phyloP scores from a whole-genome alignment of 441 rosid species.

The Erodium texanum region DNA sequence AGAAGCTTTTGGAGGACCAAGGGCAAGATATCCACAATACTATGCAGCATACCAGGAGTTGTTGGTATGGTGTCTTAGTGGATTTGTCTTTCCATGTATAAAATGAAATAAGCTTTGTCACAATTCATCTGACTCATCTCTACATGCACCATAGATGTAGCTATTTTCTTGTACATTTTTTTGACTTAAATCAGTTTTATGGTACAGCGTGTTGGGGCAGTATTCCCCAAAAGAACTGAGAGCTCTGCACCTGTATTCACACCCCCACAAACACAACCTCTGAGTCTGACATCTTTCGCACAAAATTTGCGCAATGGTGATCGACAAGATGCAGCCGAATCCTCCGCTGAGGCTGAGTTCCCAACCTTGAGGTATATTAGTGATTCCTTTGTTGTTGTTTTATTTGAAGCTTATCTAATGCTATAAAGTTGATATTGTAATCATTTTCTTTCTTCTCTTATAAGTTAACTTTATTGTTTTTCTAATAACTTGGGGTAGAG shows the following conservation, averaged over 20 bases:
- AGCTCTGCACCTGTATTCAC: conserved; percentile 87
- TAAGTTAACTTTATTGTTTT: neutral
- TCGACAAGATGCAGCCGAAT: conserved; percentile 45
- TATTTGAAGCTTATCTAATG: conserved; percentile 4
- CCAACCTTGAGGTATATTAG: conserved; percentile 68
- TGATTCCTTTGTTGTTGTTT: conserved; percentile 11
- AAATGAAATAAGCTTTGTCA: neutral
- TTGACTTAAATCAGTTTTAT: conserved; percentile 18
- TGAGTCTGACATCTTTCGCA: conserved; percentile 70
- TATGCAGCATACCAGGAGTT: conserved; percentile 92
- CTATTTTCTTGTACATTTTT: neutral
- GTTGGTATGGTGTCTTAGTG: conserved; percentile 45
- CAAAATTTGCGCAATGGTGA: conserved; percentile 58
- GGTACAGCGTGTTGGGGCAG: conserved; percentile 92
- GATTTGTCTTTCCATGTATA: neutral
- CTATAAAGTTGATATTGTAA: neutral
- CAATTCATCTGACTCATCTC: neutral
- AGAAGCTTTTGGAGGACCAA: conserved; percentile 94
- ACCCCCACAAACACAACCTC: conserved; percentile 87
- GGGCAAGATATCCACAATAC: conserved; percentile 96
- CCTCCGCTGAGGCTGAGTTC: conserved; percentile 77
- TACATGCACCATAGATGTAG: neutral
- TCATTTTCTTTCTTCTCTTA: neutral
- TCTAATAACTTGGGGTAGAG: neutral
- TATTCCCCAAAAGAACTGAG: conserved; percentile 88